Evolutionary conservation across 371 early-diverging fungal genomes (phyloP).

Genomic region (Cokeromyces recurvatus): DNA sequence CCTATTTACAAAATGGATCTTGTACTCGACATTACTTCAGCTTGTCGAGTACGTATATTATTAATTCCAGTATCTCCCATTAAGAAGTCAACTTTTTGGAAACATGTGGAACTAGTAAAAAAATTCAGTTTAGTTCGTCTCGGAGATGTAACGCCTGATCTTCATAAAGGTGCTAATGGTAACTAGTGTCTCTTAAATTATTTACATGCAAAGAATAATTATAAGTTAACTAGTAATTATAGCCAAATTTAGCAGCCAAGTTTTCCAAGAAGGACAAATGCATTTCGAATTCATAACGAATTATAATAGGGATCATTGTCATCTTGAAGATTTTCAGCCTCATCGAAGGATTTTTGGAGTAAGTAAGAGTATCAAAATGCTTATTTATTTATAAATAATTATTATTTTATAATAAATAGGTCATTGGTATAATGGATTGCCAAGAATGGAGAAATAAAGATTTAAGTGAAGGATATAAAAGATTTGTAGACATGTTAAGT

Average conservation of each 20-base stretch:
- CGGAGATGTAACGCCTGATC: slow-evolving; percentile 60
- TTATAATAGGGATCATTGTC: slow-evolving; percentile 55
- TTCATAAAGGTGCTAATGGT: slow-evolving; percentile 48
- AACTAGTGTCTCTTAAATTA: no score
- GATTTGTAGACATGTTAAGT: slow-evolving; percentile 61
- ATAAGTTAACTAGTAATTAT: no score
- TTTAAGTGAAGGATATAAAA: slow-evolving; percentile 59
- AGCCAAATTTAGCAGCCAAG: slow-evolving; percentile 26
- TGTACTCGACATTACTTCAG: slow-evolving; percentile 53
- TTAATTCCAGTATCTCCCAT: slow-evolving; percentile 77
- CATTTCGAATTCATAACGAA: slow-evolving; percentile 74
- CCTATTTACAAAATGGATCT: no score
- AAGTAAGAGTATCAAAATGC: slow-evolving; percentile 3
- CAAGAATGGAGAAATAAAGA: slow-evolving; percentile 63
- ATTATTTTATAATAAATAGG: no score
- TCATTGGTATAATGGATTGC: slow-evolving; percentile 82
- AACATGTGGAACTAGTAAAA: slow-evolving; percentile 62
- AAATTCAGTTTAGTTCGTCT: slow-evolving; percentile 54
- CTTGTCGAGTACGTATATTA: slow-evolving; percentile 66
- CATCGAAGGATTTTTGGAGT: slow-evolving; percentile 77
- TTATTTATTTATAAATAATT: neutral
- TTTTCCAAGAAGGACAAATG: slow-evolving; percentile 67
- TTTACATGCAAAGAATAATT: no score
- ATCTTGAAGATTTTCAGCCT: slow-evolving; percentile 78
- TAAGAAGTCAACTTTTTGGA: slow-evolving; percentile 63